Evolutionary conservation across 1,284 basidiomycete species (phyloP).

Genomic region (Termitomyces sp.): DNA sequence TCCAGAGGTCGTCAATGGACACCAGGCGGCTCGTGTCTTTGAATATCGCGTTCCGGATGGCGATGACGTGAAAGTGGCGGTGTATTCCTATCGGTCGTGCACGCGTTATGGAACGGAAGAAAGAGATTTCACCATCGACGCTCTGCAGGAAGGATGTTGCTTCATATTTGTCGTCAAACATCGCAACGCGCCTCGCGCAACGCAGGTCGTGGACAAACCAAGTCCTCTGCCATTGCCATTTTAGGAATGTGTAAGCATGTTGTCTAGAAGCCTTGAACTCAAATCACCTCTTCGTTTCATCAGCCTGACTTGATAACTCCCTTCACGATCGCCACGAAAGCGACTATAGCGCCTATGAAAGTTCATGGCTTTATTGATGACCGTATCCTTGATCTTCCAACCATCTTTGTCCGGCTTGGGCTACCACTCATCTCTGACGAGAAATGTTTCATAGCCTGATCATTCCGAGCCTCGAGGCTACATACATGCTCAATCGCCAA

Average conservation of each 20-base stretch:
- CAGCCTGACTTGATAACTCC: no score
- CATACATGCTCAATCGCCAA: no score
- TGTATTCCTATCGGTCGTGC: conserved; percentile 75
- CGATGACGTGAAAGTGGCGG: conserved; percentile 72
- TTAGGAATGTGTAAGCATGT: background rate
- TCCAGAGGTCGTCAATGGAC: conserved; percentile 64
- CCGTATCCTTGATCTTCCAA: no score
- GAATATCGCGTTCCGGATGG: conserved; percentile 65
- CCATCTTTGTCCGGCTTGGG: no score
- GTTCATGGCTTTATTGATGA: no score
- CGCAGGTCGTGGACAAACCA: background rate
- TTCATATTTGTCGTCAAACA: conserved; percentile 7
- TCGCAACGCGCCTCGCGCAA: background rate
- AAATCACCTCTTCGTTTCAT: no score
- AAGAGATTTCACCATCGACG: conserved; percentile 74
- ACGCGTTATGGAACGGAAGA: conserved; percentile 74
- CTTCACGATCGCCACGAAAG: no score
- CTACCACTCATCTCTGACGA: no score
- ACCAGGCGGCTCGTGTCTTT: conserved; percentile 66
- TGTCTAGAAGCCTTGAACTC: background rate
- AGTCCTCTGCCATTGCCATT: background rate
- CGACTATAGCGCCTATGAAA: no score
- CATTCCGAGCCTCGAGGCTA: no score
- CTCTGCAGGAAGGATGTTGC: conserved; percentile 49
- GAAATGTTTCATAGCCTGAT: no score